Evolutionary conservation across 2,329 filamentous ascomycete species (phyloP), one percentile per base, ranked within the genome.

Genomic region (Pseudogymnoascus sp.): DNA sequence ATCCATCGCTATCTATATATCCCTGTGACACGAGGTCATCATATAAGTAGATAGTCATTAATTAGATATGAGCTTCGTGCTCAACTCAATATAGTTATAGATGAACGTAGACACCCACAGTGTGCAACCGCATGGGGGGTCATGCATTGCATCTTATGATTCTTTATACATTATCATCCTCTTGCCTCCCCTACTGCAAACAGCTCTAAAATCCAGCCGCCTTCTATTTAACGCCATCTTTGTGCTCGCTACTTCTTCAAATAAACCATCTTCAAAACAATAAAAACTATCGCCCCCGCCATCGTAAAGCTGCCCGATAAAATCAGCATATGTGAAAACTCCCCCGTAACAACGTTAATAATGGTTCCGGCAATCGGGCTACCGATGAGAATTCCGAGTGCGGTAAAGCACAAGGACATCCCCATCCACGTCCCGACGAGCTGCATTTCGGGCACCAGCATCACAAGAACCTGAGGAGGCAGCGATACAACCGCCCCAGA

Each of bases 401-500:
- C 39, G 15, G 35, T 26, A 10, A 60, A 48, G 5, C 55, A 26
- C 21, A 65, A 59, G 7, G 15, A 19, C 59, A 63, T 62, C 15
- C 63, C 62, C 26, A 64, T 41, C 26, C 61, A 58, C 34, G 39
- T 52, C 4, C 63, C 63, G 8, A 65, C 37, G 7, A 57, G 18
- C 9, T 26, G 26, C 34, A 59, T 21, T 45, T 62, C 30, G 18
- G 63, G 60, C 2, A 61, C 39, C 21, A 65, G 41, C n/a, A 23
- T 23, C 10, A 61, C 59, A 13, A 38, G 18, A 38, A 61, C 41
- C 41, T 48, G 41, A 0, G 87, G 84, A 0, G 76, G 76, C 18
- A 90, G 73, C 0, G 81, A 81, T 33, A 88, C 80, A 65, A 84
- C 86, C 2, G 82, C 81, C 9, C 87, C 88, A 0, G 82, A 85